A percentile compares a stretch with the other conserved stretches of the same genome.
These are phyloP conservation scores for Exophiala viscosa DNA, from an alignment of 2,329 filamentous ascomycete species.

Conservation along the genomic window DNA sequence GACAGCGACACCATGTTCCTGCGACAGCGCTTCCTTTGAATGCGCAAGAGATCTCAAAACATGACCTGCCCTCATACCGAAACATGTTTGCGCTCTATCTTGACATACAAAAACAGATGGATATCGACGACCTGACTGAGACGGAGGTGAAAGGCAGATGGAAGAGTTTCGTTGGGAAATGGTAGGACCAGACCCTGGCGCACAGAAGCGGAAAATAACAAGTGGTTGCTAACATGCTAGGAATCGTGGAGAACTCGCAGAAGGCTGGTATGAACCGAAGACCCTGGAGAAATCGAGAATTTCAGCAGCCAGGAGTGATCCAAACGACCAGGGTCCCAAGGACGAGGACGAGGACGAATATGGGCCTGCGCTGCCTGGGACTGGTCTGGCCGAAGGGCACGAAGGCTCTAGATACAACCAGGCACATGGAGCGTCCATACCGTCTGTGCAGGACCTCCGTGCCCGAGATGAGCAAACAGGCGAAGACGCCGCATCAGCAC, in stretches of 20 bases:
- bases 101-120: constrained; percentile 76
- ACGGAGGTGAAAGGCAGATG: constrained; percentile 78
- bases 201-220: neutral
- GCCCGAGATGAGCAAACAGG: constrained; percentile 41
- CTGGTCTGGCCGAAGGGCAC: constrained; percentile 24
- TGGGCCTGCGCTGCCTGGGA: constrained; percentile 49
- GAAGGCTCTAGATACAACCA: constrained; percentile 26
- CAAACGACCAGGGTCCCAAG: constrained; percentile 32
- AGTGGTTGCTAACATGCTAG: constrained; percentile 39
- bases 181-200: constrained; percentile 50
- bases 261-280: constrained; percentile 88
- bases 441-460: constrained; percentile 69
- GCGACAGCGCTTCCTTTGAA: constrained; percentile 57
- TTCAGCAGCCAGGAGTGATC: constrained; percentile 7
- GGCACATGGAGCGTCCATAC: constrained; percentile 58
- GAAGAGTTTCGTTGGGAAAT: constrained; percentile 89
- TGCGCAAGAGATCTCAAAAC: constrained; percentile 63
- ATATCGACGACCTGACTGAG: constrained; percentile 65
- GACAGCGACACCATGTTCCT: neutral
- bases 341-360: constrained; percentile 61
- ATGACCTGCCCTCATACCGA: constrained; percentile 63
- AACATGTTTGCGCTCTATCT: constrained; percentile 80
- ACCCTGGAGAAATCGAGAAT: constrained; percentile 51
- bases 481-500: constrained; percentile 52
- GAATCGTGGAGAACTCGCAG: constrained; percentile 80